Evolutionary conservation across 306 rosid genomes (phyloP).

Genomic region (Myrica gale): DNA sequence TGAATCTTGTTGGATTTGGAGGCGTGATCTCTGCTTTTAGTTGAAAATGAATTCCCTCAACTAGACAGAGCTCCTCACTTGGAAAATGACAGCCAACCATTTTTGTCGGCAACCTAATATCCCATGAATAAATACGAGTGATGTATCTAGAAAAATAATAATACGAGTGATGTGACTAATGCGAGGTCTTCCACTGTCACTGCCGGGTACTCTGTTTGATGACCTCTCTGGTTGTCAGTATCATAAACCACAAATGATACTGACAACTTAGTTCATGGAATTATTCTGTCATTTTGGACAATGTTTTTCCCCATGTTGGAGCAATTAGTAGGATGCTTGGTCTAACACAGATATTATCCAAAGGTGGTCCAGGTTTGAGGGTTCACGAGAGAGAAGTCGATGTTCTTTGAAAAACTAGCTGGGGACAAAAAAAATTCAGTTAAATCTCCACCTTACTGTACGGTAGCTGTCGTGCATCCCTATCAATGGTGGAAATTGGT

Average conservation of each 20-base stretch:
- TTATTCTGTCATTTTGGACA: background rate
- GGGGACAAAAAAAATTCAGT: conserved; percentile 2
- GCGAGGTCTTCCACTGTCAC: background rate
- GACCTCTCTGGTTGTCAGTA: background rate
- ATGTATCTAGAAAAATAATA: too few relatives aligned
- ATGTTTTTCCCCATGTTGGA: background rate
- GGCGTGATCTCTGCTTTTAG: too few relatives aligned
- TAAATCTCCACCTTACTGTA: conserved; percentile 17
- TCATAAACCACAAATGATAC: background rate
- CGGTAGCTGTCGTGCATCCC: background rate
- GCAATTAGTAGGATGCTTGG: background rate
- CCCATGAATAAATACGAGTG: too few relatives aligned
- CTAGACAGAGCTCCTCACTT: too few relatives aligned
- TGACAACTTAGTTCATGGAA: conserved; percentile 1
- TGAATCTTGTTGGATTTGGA: too few relatives aligned
- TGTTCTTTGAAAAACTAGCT: background rate
- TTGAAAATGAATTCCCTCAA: too few relatives aligned
- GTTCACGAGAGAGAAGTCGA: conserved; percentile 5
- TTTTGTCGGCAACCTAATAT: too few relatives aligned
- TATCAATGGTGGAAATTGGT: conserved; percentile 1
- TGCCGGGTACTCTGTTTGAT: background rate
- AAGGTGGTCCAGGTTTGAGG: conserved; percentile 7
- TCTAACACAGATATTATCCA: background rate
- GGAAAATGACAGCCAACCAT: too few relatives aligned
- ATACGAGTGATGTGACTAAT: too few relatives aligned